These are phyloP conservation scores for Lunasporangiospora selenospora DNA, from an alignment of 192 early-diverging fungal genomes.

Conservation along the genomic window DNA sequence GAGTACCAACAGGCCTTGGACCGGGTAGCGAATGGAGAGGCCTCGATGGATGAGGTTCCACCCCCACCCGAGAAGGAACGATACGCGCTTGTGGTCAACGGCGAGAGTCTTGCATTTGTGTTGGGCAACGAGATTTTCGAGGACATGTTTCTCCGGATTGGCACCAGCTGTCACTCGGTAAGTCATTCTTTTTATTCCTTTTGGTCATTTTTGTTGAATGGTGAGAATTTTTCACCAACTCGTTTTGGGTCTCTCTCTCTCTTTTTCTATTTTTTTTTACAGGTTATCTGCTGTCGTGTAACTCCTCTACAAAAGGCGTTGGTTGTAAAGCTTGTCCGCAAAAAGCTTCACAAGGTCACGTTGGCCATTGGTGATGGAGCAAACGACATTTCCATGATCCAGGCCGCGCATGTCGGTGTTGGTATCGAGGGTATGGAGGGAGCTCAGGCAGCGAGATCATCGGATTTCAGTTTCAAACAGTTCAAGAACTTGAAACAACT, in stretches of 20 bases:
- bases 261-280: background rate
- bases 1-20: conserved; percentile 18
- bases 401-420: conserved; percentile 95
- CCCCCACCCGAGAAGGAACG: conserved; percentile 41
- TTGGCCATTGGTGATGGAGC: conserved; percentile 97
- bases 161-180: conserved; percentile 75
- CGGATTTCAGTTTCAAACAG: conserved; percentile 97
- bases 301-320: conserved; percentile 97
- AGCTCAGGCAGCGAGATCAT: conserved; percentile 89
- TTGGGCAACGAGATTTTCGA: conserved; percentile 78
- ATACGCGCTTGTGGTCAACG: conserved; percentile 92
- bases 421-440: conserved; percentile 96
- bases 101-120: conserved; percentile 88
- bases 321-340: conserved; percentile 94
- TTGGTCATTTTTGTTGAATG: too few species aligned
- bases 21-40: background rate
- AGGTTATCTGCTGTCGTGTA: conserved; percentile 96
- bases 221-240: too few species aligned
- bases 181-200: too few species aligned
- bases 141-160: conserved; percentile 68
- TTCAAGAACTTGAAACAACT: conserved; percentile 93
- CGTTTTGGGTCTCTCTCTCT: background rate
- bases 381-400: conserved; percentile 98
- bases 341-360: conserved; percentile 81
- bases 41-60: too few species aligned